These are phyloP conservation scores for Agaricus subrufescens DNA, from an alignment of 768 basidiomycete species.

Conservation along the genomic window DNA sequence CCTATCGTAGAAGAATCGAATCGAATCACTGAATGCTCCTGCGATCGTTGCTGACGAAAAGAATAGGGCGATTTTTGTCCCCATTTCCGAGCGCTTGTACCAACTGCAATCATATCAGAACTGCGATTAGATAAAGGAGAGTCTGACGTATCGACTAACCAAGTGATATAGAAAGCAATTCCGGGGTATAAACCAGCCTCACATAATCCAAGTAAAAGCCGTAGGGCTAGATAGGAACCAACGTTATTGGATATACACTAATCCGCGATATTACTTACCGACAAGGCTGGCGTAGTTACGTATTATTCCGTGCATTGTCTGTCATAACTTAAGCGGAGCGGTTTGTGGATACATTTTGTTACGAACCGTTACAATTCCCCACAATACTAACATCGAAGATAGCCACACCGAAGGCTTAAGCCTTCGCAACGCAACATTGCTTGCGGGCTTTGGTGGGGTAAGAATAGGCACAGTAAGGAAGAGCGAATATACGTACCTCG, in stretches of 20 bases:
- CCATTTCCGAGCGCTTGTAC: slow-evolving; percentile 78
- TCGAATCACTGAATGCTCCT: slow-evolving; percentile 61
- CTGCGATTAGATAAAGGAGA: neutral
- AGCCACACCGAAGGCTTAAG: slow-evolving; percentile 68
- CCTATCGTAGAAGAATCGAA: neutral
- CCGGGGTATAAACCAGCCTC: slow-evolving; percentile 59
- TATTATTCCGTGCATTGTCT: slow-evolving; percentile 64
- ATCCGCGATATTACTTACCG: slow-evolving; percentile 30
- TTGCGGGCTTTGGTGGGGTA: slow-evolving; percentile 42
- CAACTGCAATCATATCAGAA: slow-evolving; percentile 39
- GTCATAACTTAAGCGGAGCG: slow-evolving; percentile 1
- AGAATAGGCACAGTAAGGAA: neutral
- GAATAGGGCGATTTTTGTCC: slow-evolving; percentile 67
- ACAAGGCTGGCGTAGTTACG: slow-evolving; percentile 58
- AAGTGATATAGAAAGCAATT: slow-evolving; percentile 59
- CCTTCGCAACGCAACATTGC: slow-evolving; percentile 55
- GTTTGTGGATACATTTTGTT: neutral
- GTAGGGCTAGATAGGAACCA: slow-evolving; percentile 34
- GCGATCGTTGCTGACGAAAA: slow-evolving; percentile 78
- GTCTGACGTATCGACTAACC: slow-evolving; percentile 25
- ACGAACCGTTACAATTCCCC: slow-evolving; percentile 46
- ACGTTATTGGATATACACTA: neutral
- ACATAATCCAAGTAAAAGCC: slow-evolving; percentile 57
- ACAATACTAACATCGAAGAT: slow-evolving; percentile 42
- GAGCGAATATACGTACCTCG: slow-evolving; percentile 39